phyloP scores from a whole-genome alignment of 441 rosid species.

The Syzygium syzygioides region DNA sequence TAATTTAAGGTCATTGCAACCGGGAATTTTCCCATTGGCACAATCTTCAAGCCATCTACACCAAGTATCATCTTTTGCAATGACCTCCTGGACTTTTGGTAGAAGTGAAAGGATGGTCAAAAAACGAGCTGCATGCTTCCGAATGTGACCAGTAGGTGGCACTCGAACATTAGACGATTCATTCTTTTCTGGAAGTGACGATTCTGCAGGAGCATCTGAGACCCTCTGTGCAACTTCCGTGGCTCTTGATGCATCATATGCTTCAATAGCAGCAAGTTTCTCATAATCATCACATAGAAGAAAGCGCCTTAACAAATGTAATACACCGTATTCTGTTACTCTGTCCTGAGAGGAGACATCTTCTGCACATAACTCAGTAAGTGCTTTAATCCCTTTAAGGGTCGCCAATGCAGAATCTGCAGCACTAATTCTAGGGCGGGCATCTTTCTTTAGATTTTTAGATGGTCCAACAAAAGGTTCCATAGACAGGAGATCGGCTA shows the following conservation, averaged over 20 bases:
- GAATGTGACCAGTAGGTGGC: conserved; percentile 85
- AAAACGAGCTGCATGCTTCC: conserved; percentile 93
- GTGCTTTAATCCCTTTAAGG: conserved; percentile 79
- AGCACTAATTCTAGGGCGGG: conserved; percentile 51
- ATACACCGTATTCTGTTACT: conserved; percentile 59
- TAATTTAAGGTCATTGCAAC: conserved; percentile 73
- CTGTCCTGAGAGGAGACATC: conserved; percentile 65
- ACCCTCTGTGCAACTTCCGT: conserved; percentile 49
- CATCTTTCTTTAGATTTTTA: conserved; percentile 69
- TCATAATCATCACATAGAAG: conserved; percentile 87
- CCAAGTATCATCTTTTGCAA: conserved; percentile 61
- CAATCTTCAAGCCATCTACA: conserved; percentile 95
- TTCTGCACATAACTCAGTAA: conserved; percentile 70
- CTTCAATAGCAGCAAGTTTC: conserved; percentile 82
- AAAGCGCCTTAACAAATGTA: conserved; percentile 83
- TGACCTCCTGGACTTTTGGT: conserved; percentile 68
- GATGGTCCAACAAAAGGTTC: conserved; percentile 73
- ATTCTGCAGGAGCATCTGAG: conserved; percentile 37
- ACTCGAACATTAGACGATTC: conserved; percentile 65
- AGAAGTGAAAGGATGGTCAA: conserved; percentile 75
- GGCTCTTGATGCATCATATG: conserved; percentile 86
- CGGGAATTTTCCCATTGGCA: conserved; percentile 63
- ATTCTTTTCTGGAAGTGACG: conserved; percentile 29
- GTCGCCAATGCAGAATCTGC: conserved; percentile 91
- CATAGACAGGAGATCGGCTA: conserved; percentile 81